Percentiles rank a stretch among this genome's conserved stretches.
These are phyloP conservation scores for Parietaria judaica DNA, from an alignment of 306 rosid species.

Conservation along the genomic window DNA sequence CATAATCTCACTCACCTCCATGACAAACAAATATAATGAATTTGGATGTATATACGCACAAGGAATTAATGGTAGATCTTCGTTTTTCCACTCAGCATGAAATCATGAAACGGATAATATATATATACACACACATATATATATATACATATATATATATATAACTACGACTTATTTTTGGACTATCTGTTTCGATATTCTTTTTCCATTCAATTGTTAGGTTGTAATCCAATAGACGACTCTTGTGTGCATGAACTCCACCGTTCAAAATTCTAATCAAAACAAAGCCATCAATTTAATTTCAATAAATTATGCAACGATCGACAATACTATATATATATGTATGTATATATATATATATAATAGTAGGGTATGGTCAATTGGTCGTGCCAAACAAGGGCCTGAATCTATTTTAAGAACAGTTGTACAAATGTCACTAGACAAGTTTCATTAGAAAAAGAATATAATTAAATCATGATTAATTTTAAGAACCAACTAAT, in stretches of 20 bases:
- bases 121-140: too few species aligned
- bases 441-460: not conserved
- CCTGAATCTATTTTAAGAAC: not conserved
- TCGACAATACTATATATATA: not conserved
- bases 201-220: not conserved
- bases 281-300: not conserved
- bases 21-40: too few species aligned
- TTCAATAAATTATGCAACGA: not conserved
- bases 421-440: conserved; percentile 1
- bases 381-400: not conserved
- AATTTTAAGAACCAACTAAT: too few species aligned
- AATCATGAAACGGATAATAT: not conserved
- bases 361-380: not conserved
- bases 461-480: too few species aligned
- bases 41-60: not conserved
- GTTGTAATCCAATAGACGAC: not conserved
- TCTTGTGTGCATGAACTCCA: conserved; percentile 1
- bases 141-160: too few species aligned
- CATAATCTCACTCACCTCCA: too few species aligned
- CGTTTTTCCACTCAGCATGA: too few species aligned
- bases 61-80: not conserved
- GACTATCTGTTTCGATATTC: not conserved
- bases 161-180: too few species aligned
- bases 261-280: not conserved
- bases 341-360: not conserved